Base-by-base conservation (phyloP, 768 basidiomycete genomes). In the Lentinus brumalis region DNA sequence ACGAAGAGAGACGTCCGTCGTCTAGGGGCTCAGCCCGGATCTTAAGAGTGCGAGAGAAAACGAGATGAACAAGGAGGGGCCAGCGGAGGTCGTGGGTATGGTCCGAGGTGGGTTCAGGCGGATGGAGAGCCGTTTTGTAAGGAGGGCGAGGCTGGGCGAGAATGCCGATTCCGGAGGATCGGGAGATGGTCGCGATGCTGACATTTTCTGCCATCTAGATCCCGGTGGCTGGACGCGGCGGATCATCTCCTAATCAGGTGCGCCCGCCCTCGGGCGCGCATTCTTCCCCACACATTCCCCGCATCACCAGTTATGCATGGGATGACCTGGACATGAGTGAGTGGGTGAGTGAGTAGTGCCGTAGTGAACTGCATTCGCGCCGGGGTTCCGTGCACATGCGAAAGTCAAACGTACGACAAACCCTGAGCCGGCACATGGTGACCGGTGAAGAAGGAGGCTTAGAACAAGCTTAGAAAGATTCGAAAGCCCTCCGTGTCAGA, bases 111-210 rank as follows among this genome's bases (percentile, higher is more conserved):
- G 41, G 53, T 29, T 18, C 38, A 12, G 29, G 4, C 21, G 44
- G 32, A 41, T 16, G 50, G 15, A 9, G 50, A 41, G 49, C 32
- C 40, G 30, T 56, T 44, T 44, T 50, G 47, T 10, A 56, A 49
- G 47, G 26, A 5, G 46, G 46, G 29, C 12, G 46, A 30, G 39
- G 26, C 6, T 35, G 46, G 46, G 29, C 12, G 46, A 30, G 39
- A 16, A 35, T 35, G 26, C 55, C 50, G 60, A 56, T 42, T 45
- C 55, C 55, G 60, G 55, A 26, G 21, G 21, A 26, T 26, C 21
- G 21, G 21, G 21, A 52, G 60, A 56, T 55, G 60, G 60, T 56
- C 49, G 60, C 60, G 60, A 59, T 59, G 57, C 55, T 56, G 54
- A 56, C 54, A 40, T 45, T 52, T 50, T 56, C 50, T 38, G 8